Evolutionary conservation across 768 basidiomycete genomes (phyloP).

Genomic region (Russula griseocarnosa): DNA sequence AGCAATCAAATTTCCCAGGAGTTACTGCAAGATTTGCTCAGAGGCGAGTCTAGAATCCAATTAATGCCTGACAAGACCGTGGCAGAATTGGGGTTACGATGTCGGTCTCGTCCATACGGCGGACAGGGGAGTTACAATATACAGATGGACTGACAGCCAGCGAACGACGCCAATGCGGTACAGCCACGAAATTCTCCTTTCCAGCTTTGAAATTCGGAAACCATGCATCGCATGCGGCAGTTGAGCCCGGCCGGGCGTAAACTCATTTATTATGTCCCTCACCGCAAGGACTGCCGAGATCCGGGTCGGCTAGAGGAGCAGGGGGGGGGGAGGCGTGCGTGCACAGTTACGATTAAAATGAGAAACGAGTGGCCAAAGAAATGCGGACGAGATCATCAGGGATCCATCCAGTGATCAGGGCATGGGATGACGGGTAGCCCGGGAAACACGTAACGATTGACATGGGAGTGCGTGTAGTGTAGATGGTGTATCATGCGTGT

Average conservation of each 20-base stretch:
- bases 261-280: not conserved
- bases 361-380: not conserved
- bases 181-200: conserved; percentile 7
- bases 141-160: not conserved
- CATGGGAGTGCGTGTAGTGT: not conserved
- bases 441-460: conserved; percentile 9
- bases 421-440: not conserved
- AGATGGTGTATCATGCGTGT: conserved; percentile 8
- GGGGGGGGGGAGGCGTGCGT: not conserved
- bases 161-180: conserved; percentile 7
- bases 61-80: not conserved
- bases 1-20: conserved; percentile 10
- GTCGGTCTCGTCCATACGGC: conserved; percentile 5
- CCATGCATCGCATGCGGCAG: not conserved
- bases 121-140: conserved; percentile 4
- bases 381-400: not conserved
- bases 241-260: conserved; percentile 21
- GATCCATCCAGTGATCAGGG: not conserved
- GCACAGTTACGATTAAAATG: not conserved
- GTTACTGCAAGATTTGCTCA: not conserved
- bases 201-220: conserved; percentile 8
- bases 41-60: conserved; percentile 16
- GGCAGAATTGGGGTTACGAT: conserved; percentile 20
- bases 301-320: not conserved
- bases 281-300: not conserved